Evolutionary conservation across 306 rosid species (phyloP).

Genomic region (Cicer judaicum): DNA sequence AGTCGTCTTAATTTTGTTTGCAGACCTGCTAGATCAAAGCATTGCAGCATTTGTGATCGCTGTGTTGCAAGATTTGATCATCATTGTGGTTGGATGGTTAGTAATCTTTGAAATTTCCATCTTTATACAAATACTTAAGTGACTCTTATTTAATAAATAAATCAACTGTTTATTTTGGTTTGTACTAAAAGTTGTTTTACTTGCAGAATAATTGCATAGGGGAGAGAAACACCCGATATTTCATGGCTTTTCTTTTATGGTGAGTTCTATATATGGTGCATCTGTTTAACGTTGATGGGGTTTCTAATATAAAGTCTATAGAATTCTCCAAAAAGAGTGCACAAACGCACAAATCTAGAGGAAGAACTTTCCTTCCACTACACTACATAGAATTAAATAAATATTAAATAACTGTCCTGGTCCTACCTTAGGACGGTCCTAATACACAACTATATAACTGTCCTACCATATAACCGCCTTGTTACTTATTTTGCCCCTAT

Average conservation of each 20-base stretch:
- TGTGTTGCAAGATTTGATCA: constrained; percentile 97
- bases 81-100: constrained; percentile 99
- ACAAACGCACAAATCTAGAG: neutral
- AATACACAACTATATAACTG: neutral
- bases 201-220: constrained; percentile 97
- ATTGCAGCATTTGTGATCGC: constrained; percentile 86
- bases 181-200: constrained; percentile 42
- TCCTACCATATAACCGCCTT: constrained; percentile 7
- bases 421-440: neutral
- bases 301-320: neutral
- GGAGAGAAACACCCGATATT: constrained; percentile 83
- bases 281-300: constrained; percentile 19
- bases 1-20: constrained; percentile 37
- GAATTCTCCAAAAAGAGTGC: neutral
- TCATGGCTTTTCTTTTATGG: constrained; percentile 94
- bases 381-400: no score
- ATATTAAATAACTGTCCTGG: neutral
- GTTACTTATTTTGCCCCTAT: neutral
- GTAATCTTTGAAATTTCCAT: constrained; percentile 33
- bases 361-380: neutral
- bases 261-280: constrained; percentile 56
- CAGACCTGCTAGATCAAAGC: constrained; percentile 99
- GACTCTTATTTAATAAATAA: constrained; percentile 18
- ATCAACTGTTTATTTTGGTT: constrained; percentile 24
- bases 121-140: constrained; percentile 8